Evolutionary conservation across 2,329 filamentous ascomycete genomes (phyloP).

Genomic region (Paecilomyces dactylethromorphus): DNA sequence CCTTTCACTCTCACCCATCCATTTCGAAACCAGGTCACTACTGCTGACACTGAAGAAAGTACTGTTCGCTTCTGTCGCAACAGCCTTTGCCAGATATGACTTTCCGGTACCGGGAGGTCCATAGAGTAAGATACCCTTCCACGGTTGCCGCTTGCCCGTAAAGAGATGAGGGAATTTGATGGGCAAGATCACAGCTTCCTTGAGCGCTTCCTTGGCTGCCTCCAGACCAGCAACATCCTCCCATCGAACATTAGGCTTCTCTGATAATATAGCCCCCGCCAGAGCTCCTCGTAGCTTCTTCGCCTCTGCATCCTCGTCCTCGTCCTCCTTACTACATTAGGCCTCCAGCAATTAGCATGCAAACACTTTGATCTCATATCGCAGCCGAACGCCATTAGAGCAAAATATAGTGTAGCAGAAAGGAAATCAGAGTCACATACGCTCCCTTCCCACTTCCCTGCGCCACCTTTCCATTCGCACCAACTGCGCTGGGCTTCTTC

Average conservation of each 20-base stretch:
- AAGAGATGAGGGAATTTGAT: slow-evolving; percentile 98
- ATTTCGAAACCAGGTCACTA: slow-evolving; percentile 95
- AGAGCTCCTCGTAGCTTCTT: slow-evolving; percentile 93
- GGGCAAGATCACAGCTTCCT: slow-evolving; percentile 93
- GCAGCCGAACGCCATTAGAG: not conserved
- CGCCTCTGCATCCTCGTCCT: slow-evolving; percentile 77
- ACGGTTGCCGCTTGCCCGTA: slow-evolving; percentile 90
- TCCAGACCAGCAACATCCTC: slow-evolving; percentile 96
- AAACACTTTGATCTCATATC: not conserved
- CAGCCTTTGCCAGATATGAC: slow-evolving; percentile 93
- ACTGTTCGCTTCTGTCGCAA: slow-evolving; percentile 96
- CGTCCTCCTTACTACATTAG: slow-evolving; percentile 35
- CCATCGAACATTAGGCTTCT: slow-evolving; percentile 95
- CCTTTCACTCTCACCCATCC: slow-evolving; percentile 99
- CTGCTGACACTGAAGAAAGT: slow-evolving; percentile 98
- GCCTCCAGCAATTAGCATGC: slow-evolving; percentile 3
- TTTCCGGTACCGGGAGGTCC: slow-evolving; percentile 96
- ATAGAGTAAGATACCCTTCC: slow-evolving; percentile 96
- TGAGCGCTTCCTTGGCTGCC: slow-evolving; percentile 88
- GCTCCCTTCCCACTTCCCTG: slow-evolving; percentile 50
- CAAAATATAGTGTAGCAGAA: slow-evolving; percentile 1
- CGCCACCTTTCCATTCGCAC: slow-evolving; percentile 46
- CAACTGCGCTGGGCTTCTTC: slow-evolving; percentile 47
- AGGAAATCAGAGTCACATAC: slow-evolving; percentile 27
- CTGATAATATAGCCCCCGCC: slow-evolving; percentile 84